phyloP scores from a whole-genome alignment of 2,329 filamentous ascomycete species.

The Colletotrichum simmondsii region DNA sequence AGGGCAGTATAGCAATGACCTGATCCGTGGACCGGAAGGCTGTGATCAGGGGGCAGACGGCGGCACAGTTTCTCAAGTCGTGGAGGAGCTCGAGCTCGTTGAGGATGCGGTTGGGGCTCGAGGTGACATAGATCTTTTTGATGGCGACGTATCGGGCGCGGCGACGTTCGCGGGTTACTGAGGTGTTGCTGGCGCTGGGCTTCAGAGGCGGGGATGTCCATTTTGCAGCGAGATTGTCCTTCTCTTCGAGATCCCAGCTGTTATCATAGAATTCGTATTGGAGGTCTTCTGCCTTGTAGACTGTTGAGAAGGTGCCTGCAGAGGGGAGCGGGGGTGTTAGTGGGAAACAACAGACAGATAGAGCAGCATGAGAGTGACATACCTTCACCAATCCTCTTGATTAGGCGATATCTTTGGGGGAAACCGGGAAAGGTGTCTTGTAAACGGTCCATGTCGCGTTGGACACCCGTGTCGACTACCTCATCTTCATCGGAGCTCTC shows the following conservation, averaged over 20 bases:
- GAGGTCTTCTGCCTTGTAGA: constrained; percentile 97
- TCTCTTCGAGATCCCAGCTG: constrained; percentile 81
- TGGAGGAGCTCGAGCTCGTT: constrained; percentile 96
- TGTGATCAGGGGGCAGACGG: constrained; percentile 94
- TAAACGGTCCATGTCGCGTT: constrained; percentile 88
- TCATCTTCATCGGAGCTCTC: constrained; percentile 69
- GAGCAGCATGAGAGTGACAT: constrained; percentile 38
- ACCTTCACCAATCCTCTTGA: constrained; percentile 98
- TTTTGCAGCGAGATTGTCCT: constrained; percentile 66
- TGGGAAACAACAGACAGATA: background rate
- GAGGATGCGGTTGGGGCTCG: constrained; percentile 89
- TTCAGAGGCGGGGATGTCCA: constrained; percentile 78
- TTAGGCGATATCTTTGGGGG: constrained; percentile 84
- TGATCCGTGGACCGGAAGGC: constrained; percentile 96
- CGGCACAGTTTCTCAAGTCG: constrained; percentile 83
- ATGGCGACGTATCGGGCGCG: constrained; percentile 86
- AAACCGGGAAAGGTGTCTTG: constrained; percentile 87
- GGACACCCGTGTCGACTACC: constrained; percentile 73
- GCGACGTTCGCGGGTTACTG: constrained; percentile 31
- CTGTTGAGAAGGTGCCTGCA: constrained; percentile 94
- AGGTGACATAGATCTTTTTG: constrained; percentile 99
- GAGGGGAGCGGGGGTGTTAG: background rate
- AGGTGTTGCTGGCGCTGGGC: constrained; percentile 52
- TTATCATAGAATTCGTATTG: constrained; percentile 86
- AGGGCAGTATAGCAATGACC: constrained; percentile 93